phyloP scores from a whole-genome alignment of 257 asterid genomes.

The Echium plantagineum region DNA sequence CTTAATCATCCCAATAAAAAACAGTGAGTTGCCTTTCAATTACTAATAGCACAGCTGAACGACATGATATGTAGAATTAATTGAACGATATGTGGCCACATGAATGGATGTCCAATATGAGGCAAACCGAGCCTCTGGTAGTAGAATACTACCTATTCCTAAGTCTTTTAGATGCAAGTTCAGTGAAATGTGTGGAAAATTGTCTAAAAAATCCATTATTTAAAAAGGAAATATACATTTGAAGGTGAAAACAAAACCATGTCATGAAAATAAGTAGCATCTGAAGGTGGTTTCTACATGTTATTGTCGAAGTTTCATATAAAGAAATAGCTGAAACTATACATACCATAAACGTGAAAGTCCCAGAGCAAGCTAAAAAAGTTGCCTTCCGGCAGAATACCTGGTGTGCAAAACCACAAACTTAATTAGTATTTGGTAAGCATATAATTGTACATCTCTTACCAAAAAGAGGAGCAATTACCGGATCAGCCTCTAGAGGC shows the following conservation, averaged over 20 bases:
- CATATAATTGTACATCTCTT: constrained; percentile 2
- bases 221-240: too few relatives aligned
- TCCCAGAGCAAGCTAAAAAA: constrained; percentile 60
- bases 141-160: too few relatives aligned
- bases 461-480: constrained; percentile 23
- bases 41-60: background rate
- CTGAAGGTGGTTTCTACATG: too few relatives aligned
- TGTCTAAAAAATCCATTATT: too few relatives aligned
- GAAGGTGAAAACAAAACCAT: background rate
- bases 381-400: constrained; percentile 80
- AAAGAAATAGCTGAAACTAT: background rate
- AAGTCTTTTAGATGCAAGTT: too few relatives aligned
- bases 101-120: too few relatives aligned
- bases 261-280: background rate
- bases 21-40: background rate
- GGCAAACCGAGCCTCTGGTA: too few relatives aligned
- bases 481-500: constrained; percentile 89
- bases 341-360: constrained; percentile 72
- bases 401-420: constrained; percentile 31
- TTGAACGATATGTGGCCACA: background rate
- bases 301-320: background rate
- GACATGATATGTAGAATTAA: background rate
- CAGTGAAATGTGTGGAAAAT: too few relatives aligned
- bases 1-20: background rate
- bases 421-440: constrained; percentile 8